A percentile compares a stretch with the other conserved stretches of the same genome.
phyloP scores from a whole-genome alignment of 805 yeast species.

The Ogataea wickerhamii region DNA sequence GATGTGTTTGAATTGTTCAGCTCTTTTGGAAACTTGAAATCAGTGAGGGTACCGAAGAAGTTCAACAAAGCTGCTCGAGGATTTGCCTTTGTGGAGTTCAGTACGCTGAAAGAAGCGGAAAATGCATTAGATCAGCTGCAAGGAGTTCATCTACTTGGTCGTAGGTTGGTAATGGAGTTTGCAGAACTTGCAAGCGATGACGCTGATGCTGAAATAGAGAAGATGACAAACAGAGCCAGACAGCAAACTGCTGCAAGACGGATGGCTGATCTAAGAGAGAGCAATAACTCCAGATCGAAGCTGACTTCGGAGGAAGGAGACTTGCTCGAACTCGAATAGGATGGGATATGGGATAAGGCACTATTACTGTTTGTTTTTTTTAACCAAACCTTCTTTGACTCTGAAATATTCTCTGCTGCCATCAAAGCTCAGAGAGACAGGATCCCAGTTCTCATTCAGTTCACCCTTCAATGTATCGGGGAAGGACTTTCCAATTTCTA shows the following conservation, averaged over 20 bases:
- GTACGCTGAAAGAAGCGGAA: slow-evolving; percentile 85
- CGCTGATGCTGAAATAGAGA: slow-evolving; percentile 86
- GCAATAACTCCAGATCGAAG: slow-evolving; percentile 70
- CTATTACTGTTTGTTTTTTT: slow-evolving; percentile 28
- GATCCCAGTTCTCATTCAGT: slow-evolving; percentile 38
- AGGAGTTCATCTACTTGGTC: slow-evolving; percentile 95
- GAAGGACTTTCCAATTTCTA: slow-evolving; percentile 18
- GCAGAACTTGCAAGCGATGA: slow-evolving; percentile 80
- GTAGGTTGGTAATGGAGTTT: slow-evolving; percentile 88
- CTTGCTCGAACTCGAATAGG: slow-evolving; percentile 11
- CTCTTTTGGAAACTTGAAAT: slow-evolving; percentile 89
- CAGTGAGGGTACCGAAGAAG: slow-evolving; percentile 94
- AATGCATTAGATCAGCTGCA: slow-evolving; percentile 88
- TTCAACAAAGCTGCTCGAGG: slow-evolving; percentile 95
- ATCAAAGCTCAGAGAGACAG: slow-evolving; percentile 33
- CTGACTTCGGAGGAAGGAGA: slow-evolving; percentile 62
- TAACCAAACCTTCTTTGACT: slow-evolving; percentile 45
- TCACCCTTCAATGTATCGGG: slow-evolving; percentile 39
- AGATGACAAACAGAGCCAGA: slow-evolving; percentile 82
- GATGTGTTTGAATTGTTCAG: slow-evolving; percentile 92
- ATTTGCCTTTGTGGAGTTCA: slow-evolving; percentile 94
- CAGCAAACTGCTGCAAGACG: slow-evolving; percentile 78
- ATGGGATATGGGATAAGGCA: slow-evolving; percentile 3
- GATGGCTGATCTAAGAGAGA: slow-evolving; percentile 59
- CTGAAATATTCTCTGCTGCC: slow-evolving; percentile 39